Base-by-base conservation (phyloP, 2,329 filamentous ascomycete genomes). In the Colletotrichum sansevieriae region DNA sequence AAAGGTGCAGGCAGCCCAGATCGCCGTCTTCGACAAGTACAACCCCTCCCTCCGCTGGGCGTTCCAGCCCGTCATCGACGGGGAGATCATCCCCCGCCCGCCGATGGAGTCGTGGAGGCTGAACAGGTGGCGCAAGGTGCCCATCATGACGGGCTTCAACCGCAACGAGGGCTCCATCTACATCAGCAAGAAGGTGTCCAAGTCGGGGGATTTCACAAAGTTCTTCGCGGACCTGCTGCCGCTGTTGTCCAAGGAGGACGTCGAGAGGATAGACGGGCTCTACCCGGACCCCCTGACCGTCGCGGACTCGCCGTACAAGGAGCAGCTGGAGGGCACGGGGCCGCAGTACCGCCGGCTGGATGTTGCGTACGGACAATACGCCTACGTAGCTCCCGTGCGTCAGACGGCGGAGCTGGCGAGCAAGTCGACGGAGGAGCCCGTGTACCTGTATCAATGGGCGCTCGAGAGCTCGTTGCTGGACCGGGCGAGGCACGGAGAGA, bases 31-130 rank as follows among this genome's bases (percentile, higher is more conserved):
- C 78, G 72, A 77, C 15, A 76, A 76, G 52, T 83, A 85, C 73
- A 75, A 77, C 22, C 71, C 74, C 3, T 80, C 78, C 8, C 78
- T 88, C 11, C 81, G 83, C 33, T 90, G 87, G 87, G 82, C 91
- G 1, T 93, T 92, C 79, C 91, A 92, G 74, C 91, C 91, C 10
- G 87, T 90, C 44, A 86, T 93, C 66, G 90, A 92, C 73, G 85
- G 85, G 1, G 84, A 86, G 13, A 76, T 90, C 18, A 88, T 93
- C 63, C 82, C 84, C 3, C 82, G 85, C 37, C 78, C 85, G 13
- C 90, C 91, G 2, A 81, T 91, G 12, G 80, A 83, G 22, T 83
- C 85, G 13, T 91, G 88, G 88, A 76, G 81, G 33, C 79, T 83
- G 0, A 81, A 83, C 1, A 77, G 80, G n/a, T 87, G 84, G 76